Evolutionary conservation across 176 grass and related monocot species (phyloP), one percentile per base, ranked within the genome.

Genomic region (Musa beccarii): DNA sequence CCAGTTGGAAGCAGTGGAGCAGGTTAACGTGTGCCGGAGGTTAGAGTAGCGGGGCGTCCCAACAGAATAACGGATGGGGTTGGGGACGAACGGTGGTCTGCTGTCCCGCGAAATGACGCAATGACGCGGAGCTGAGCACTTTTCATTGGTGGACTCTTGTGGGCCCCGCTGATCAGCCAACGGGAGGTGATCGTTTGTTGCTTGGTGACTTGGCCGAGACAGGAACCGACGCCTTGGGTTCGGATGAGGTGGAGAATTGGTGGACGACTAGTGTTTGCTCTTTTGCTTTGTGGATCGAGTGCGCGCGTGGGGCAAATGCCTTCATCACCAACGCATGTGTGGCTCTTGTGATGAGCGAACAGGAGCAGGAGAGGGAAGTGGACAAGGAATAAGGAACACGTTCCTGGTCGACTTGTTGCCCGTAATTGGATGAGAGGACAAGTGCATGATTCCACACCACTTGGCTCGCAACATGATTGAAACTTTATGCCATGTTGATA

Each of bases 21-120:
- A 0, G 65, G 61, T 56, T 65, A 64, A 24, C 75, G 72, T 74
- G 55, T 71, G 10, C 17, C 53, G 79, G 56, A 73, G 17, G 12
- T 63, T 2, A 20, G 16, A 64, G 14, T 73, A 52, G 51, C 52
- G 71, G 71, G 71, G 51, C 12, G 54, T 73, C 26, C 3, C 12
- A 73, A 73, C 51, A 19, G 17, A 55, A 56, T 61, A 61, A 61
- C 57, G 57, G 16, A 61, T 61, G 16, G 57, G 17, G 15, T n/a
- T n/a, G 34, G 34, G 34, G 34, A 43, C 4, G 34, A 43, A 43
- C 3, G 57, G 57, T 8, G 15, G 19, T 19, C 17, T 9, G 57
- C 15, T 20, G 57, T 20, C 49, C 52, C 5, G 11, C 12, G 20
- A 1, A 10, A 22, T 23, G 12, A 28, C 22, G 13, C 10, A 52